phyloP scores from a whole-genome alignment of 2,329 filamentous ascomycete genomes.

The Pyrenophora teres region DNA sequence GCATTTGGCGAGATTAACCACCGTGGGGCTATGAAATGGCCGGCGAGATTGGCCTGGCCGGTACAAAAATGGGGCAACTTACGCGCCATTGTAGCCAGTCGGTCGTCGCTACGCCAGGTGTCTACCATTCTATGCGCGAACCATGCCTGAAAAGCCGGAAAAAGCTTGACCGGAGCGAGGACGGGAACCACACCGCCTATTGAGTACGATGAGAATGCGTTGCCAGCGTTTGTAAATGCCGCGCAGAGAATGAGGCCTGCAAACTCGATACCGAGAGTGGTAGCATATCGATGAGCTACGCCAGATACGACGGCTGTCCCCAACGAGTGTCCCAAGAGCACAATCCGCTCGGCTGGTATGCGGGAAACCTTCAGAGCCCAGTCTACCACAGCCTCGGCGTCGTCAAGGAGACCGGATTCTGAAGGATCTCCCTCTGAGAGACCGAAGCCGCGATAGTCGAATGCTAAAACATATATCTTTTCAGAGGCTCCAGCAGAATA shows the following conservation, averaged over 20 bases:
- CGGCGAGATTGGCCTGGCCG: background rate
- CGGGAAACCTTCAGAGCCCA: slow-evolving; percentile 72
- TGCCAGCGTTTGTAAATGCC: slow-evolving; percentile 75
- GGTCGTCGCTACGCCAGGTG: slow-evolving; percentile 74
- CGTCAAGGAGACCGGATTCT: slow-evolving; percentile 78
- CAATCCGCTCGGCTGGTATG: slow-evolving; percentile 72
- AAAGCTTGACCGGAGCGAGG: slow-evolving; percentile 71
- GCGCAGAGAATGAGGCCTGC: slow-evolving; percentile 80
- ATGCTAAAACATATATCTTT: slow-evolving; percentile 71
- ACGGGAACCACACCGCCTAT: slow-evolving; percentile 77
- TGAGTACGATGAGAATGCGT: slow-evolving; percentile 75
- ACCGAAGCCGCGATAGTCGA: slow-evolving; percentile 92
- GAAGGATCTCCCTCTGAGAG: slow-evolving; percentile 77
- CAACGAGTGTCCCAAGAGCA: slow-evolving; percentile 83
- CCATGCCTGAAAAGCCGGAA: slow-evolving; percentile 66
- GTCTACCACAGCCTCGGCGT: slow-evolving; percentile 74
- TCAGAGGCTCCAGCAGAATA: slow-evolving; percentile 65
- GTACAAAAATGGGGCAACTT: slow-evolving; percentile 14
- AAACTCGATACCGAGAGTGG: slow-evolving; percentile 64
- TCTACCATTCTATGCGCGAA: slow-evolving; percentile 73
- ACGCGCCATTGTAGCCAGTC: slow-evolving; percentile 64
- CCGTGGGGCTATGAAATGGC: background rate
- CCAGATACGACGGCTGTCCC: slow-evolving; percentile 83
- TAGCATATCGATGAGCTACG: slow-evolving; percentile 71
- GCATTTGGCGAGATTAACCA: background rate